phyloP scores from a whole-genome alignment of 2,329 filamentous ascomycete species.

The Thielaviopsis populi region DNA sequence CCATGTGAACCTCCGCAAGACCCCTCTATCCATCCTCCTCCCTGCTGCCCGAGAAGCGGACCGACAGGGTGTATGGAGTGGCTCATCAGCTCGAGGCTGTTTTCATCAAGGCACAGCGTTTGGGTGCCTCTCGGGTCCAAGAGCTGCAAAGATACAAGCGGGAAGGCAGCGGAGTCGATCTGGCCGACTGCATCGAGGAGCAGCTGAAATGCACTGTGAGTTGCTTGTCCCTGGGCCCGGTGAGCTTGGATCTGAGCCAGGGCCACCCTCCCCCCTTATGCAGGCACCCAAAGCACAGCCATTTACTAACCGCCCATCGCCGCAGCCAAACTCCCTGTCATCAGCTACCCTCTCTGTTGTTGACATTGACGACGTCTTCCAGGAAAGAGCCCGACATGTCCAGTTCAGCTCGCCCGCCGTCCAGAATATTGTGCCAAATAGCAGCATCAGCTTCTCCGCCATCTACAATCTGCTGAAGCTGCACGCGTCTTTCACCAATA shows the following conservation, averaged over 20 bases:
- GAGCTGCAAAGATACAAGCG: conserved; percentile 49
- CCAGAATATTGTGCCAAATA: conserved; percentile 32
- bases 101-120: conserved; percentile 49
- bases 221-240: conserved; percentile 13
- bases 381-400: conserved; percentile 50
- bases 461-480: conserved; percentile 22
- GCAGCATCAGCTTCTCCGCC: neutral
- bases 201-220: conserved; percentile 46
- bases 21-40: conserved; percentile 20
- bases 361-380: conserved; percentile 53
- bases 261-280: too few species aligned
- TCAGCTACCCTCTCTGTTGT: conserved; percentile 41
- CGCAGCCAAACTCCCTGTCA: neutral
- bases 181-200: conserved; percentile 55
- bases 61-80: conserved; percentile 63
- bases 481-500: conserved; percentile 37
- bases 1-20: too few species aligned
- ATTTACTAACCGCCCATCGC: neutral
- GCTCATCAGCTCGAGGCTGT: conserved; percentile 50
- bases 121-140: conserved; percentile 45
- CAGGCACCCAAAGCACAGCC: too few species aligned
- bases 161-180: conserved; percentile 44
- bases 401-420: conserved; percentile 55
- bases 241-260: neutral
- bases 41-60: conserved; percentile 59